Conservation (phyloP, 495 filamentous ascomycete species). For the Xylaria telfairii region DNA sequence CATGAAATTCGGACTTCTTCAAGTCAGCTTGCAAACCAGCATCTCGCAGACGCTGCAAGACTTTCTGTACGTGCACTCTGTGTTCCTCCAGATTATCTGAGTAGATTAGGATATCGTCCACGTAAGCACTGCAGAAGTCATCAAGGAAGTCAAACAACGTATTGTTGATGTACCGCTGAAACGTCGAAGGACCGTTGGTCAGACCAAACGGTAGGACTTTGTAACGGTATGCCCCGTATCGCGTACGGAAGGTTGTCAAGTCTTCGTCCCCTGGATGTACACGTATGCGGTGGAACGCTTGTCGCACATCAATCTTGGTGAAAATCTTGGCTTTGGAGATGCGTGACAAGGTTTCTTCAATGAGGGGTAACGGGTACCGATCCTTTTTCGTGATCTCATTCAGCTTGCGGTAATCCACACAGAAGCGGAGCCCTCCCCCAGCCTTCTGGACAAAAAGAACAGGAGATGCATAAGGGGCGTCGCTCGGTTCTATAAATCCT, state of each 20-base stretch:
- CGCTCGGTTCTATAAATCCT: slow-evolving; percentile 2
- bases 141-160: slow-evolving; percentile 35
- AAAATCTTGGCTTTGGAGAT: slow-evolving; percentile 44
- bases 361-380: slow-evolving; percentile 51
- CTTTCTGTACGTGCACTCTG: background rate
- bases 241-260: slow-evolving; percentile 39
- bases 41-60: background rate
- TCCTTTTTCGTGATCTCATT: slow-evolving; percentile 54
- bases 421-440: slow-evolving; percentile 46
- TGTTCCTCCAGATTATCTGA: background rate
- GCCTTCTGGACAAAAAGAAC: slow-evolving; percentile 48
- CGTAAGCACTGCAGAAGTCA: slow-evolving; percentile 35
- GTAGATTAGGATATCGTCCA: slow-evolving; percentile 38
- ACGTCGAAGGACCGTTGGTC: slow-evolving; percentile 32
- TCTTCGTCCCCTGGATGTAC: slow-evolving; percentile 39
- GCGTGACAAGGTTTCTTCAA: slow-evolving; percentile 48
- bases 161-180: slow-evolving; percentile 42
- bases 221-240: slow-evolving; percentile 42
- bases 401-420: slow-evolving; percentile 51
- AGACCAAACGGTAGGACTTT: slow-evolving; percentile 44
- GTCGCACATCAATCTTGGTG: slow-evolving; percentile 51
- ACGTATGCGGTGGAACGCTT: slow-evolving; percentile 32
- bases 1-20: slow-evolving; percentile 12
- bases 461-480: slow-evolving; percentile 29
- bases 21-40: background rate